Conservation (phyloP, 306 rosid genomes). For the Dryas alaskensis region DNA sequence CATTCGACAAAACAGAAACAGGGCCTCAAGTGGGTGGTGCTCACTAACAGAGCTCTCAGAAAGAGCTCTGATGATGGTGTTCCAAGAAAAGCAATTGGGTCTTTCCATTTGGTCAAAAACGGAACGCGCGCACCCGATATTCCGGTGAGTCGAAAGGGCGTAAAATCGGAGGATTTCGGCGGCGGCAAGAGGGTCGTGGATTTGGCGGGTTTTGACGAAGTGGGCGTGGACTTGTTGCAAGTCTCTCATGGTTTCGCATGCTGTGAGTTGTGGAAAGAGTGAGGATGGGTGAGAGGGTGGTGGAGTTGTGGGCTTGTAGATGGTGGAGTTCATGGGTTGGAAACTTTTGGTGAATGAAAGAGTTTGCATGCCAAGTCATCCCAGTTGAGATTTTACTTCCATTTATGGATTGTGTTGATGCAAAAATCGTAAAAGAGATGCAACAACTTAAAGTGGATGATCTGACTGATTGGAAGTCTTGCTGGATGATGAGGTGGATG, state of each 20-base stretch:
- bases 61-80: slow-evolving; percentile 63
- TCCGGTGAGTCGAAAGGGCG: slow-evolving; percentile 46
- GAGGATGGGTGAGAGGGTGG: slow-evolving; percentile 36
- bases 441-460: too few relatives aligned
- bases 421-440: too few relatives aligned
- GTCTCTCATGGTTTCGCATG: slow-evolving; percentile 56
- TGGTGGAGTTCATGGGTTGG: slow-evolving; percentile 36
- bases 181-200: slow-evolving; percentile 52
- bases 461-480: too few relatives aligned
- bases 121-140: slow-evolving; percentile 35
- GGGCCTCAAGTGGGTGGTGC: slow-evolving; percentile 33
- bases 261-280: slow-evolving; percentile 44
- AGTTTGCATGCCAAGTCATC: neutral
- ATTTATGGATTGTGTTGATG: neutral
- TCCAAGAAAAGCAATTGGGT: slow-evolving; percentile 71
- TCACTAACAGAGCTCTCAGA: slow-evolving; percentile 42
- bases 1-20: slow-evolving; percentile 49
- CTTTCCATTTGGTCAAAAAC: slow-evolving; percentile 42
- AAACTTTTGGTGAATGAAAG: neutral
- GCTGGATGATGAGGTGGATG: too few relatives aligned
- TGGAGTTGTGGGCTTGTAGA: slow-evolving; percentile 27
- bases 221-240: slow-evolving; percentile 66
- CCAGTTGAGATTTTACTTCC: neutral
- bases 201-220: slow-evolving; percentile 56
- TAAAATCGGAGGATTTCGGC: slow-evolving; percentile 51